A percentile compares a stretch with the other conserved stretches of the same genome.
Conservation (phyloP, 345 rosid genomes). For the Lumnitzera racemosa region DNA sequence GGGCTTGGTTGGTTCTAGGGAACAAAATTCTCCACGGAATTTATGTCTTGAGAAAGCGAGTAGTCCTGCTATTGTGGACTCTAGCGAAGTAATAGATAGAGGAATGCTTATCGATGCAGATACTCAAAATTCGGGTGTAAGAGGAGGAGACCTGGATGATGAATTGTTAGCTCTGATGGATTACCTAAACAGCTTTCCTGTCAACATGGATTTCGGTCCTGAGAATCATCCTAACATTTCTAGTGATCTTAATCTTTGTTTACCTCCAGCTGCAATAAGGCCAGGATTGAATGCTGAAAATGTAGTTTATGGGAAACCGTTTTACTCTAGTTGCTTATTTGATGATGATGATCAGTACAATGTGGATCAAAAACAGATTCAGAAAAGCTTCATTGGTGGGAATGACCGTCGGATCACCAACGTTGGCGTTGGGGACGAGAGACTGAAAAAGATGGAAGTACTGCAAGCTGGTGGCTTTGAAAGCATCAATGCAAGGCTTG, state of each 20-base stretch:
- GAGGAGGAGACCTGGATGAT: not conserved
- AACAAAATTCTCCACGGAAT: not conserved
- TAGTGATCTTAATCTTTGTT: no score
- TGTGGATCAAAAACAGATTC: no score
- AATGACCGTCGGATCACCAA: not conserved
- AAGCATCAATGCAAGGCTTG: no score
- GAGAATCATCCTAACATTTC: no score
- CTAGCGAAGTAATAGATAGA: not conserved
- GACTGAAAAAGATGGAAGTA: no score
- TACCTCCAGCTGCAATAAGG: not conserved
- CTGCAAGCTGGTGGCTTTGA: no score
- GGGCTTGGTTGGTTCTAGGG: not conserved
- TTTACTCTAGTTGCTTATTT: not conserved
- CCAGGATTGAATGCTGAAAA: not conserved
- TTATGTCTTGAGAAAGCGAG: not conserved
- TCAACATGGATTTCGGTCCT: not conserved
- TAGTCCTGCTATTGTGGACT: not conserved
- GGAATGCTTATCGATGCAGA: not conserved
- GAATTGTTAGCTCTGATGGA: constrained; percentile 1
- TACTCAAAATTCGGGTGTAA: not conserved
- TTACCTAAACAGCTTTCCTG: not conserved
- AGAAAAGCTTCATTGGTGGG: not conserved
- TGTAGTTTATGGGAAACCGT: not conserved
- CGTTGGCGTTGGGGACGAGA: not conserved
- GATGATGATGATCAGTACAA: not conserved